Evolutionary conservation across 306 rosid species (phyloP).

Genomic region (Styphnolobium japonicum): DNA sequence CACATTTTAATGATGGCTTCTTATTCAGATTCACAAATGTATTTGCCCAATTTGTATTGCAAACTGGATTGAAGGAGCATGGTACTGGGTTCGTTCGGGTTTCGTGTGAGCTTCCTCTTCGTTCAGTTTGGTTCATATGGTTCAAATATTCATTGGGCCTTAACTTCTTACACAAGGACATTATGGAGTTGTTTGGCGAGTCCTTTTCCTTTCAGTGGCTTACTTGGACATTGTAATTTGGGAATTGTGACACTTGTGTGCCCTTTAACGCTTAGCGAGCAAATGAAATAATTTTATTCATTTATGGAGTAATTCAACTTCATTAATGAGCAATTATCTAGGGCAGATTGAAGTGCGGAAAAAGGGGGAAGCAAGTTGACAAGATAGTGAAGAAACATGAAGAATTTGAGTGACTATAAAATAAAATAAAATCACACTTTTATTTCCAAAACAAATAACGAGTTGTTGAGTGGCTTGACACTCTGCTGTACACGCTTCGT

Average conservation of each 20-base stretch:
- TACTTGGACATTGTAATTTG: background rate
- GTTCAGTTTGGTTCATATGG: background rate
- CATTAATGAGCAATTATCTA: background rate
- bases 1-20: too few species aligned
- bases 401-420: background rate
- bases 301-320: background rate
- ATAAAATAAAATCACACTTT: constrained; percentile 36
- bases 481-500: constrained; percentile 78
- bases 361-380: background rate
- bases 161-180: too few species aligned
- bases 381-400: background rate
- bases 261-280: background rate
- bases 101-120: too few species aligned
- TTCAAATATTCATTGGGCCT: too few species aligned
- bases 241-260: too few species aligned
- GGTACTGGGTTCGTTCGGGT: too few species aligned
- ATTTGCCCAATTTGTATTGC: background rate
- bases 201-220: background rate
- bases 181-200: too few species aligned
- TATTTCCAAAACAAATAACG: constrained; percentile 36
- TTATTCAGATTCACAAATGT: background rate
- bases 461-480: constrained; percentile 51
- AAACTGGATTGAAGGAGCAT: background rate
- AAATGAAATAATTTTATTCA: background rate
- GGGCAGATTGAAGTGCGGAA: background rate